phyloP scores from a whole-genome alignment of 768 basidiomycete genomes.

The Amanita exitialis region DNA sequence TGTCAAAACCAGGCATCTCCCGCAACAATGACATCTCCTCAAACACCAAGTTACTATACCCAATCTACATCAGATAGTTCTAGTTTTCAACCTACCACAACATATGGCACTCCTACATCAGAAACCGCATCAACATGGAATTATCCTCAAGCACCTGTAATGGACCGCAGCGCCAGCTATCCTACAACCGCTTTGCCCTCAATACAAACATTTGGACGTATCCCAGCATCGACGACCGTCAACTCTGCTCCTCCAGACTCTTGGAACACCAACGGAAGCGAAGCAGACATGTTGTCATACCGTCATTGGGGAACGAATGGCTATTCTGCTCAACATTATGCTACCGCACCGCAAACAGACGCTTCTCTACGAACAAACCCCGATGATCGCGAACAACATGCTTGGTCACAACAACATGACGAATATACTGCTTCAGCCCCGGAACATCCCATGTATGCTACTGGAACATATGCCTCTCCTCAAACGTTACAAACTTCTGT shows the following conservation, averaged over 20 bases:
- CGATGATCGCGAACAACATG: constrained; percentile 28
- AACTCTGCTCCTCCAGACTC: constrained; percentile 14
- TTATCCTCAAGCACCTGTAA: constrained; percentile 30
- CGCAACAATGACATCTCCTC: constrained; percentile 27
- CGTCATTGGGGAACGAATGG: constrained; percentile 38
- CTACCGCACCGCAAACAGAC: constrained; percentile 24
- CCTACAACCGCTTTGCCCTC: constrained; percentile 44
- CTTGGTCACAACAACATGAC: constrained; percentile 17
- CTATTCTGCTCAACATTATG: constrained; percentile 22
- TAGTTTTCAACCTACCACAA: constrained; percentile 28
- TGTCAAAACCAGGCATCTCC: constrained; percentile 15
- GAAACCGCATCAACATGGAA: constrained; percentile 45
- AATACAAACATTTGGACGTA: constrained; percentile 40
- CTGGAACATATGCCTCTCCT: constrained; percentile 13
- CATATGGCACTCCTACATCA: constrained; percentile 31
- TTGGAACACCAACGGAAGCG: constrained; percentile 18
- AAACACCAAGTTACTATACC: constrained; percentile 2
- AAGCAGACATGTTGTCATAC: constrained; percentile 30
- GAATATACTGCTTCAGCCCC: constrained; percentile 7
- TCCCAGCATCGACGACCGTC: constrained; percentile 12
- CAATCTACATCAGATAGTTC: constrained; percentile 27
- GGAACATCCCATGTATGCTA: constrained; percentile 18
- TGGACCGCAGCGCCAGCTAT: constrained; percentile 37
- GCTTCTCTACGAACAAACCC: constrained; percentile 26
- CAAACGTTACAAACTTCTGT: background rate